These are phyloP conservation scores for Chytriomyces sp. DNA, from an alignment of 192 early-diverging fungal species.

Conservation along the genomic window DNA sequence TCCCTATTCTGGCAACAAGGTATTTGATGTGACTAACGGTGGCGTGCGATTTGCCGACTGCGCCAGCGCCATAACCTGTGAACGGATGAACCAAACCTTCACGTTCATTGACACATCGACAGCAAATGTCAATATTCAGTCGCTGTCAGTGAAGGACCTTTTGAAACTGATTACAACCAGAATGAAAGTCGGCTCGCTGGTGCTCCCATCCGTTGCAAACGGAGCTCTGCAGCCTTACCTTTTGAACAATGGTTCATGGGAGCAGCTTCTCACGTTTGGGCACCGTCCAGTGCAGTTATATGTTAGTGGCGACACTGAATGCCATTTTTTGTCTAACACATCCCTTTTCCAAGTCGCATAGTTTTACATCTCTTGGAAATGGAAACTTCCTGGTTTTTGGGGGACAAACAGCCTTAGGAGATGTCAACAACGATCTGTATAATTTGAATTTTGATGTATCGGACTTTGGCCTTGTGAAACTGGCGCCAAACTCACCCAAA, in stretches of 20 bases:
- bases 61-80: not conserved
- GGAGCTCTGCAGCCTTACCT: not conserved
- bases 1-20: slow-evolving; percentile 12
- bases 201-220: not conserved
- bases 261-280: not conserved
- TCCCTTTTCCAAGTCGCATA: slow-evolving; percentile 5
- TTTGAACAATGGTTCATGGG: slow-evolving; percentile 3
- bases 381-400: slow-evolving; percentile 12
- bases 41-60: slow-evolving; percentile 10
- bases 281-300: not conserved
- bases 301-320: not conserved
- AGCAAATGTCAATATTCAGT: not conserved
- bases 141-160: not conserved
- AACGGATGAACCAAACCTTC: not conserved
- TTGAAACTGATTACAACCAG: not conserved
- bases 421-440: not conserved
- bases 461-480: not conserved
- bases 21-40: slow-evolving; percentile 10
- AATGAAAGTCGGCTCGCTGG: not conserved
- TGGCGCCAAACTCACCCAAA: not conserved
- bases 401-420: not conserved
- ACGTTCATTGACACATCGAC: not conserved
- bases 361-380: not conserved
- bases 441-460: not conserved
- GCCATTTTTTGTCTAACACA: not conserved